phyloP scores from a whole-genome alignment of 192 early-diverging fungal genomes.

The Coemansia sp. region DNA sequence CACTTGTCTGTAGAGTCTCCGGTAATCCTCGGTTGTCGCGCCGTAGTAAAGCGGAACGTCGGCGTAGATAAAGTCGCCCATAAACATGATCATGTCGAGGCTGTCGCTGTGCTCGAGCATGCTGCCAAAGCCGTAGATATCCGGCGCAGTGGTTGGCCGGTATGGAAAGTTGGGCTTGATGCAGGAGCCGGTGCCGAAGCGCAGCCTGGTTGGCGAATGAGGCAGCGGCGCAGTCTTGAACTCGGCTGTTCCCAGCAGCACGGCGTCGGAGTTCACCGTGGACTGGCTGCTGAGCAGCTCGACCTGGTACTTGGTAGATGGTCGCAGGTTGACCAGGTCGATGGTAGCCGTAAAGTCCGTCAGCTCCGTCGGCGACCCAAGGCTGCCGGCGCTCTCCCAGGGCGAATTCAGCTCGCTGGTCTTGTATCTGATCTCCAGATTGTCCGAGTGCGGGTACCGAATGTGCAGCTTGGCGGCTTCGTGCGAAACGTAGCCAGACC shows the following conservation, averaged over 20 bases:
- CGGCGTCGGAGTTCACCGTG: constrained; percentile 20
- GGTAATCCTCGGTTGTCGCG: constrained; percentile 36
- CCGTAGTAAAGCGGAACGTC: constrained; percentile 53
- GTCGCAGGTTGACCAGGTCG: constrained; percentile 25
- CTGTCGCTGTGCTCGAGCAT: constrained; percentile 39
- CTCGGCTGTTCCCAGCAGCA: constrained; percentile 28
- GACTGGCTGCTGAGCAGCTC: constrained; percentile 34
- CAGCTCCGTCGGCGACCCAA: constrained; percentile 20
- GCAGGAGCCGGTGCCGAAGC: constrained; percentile 52
- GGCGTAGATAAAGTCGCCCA: constrained; percentile 58
- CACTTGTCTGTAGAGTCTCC: constrained; percentile 50
- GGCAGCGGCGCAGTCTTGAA: constrained; percentile 35
- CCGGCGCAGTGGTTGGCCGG: constrained; percentile 20
- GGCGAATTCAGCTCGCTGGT: constrained; percentile 8
- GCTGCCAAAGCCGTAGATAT: constrained; percentile 44
- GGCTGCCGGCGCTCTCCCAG: constrained; percentile 35
- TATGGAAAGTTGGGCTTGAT: constrained; percentile 57
- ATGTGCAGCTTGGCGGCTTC: constrained; percentile 42
- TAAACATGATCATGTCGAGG: constrained; percentile 48
- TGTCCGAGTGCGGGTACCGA: constrained; percentile 31
- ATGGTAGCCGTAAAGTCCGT: constrained; percentile 34
- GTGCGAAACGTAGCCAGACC: constrained; percentile 44
- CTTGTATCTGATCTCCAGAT: constrained; percentile 41
- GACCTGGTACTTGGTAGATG: constrained; percentile 35
- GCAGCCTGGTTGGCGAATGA: constrained; percentile 21